These are phyloP conservation scores for Russula sp. DNA, from an alignment of 768 basidiomycete species.

Conservation along the genomic window DNA sequence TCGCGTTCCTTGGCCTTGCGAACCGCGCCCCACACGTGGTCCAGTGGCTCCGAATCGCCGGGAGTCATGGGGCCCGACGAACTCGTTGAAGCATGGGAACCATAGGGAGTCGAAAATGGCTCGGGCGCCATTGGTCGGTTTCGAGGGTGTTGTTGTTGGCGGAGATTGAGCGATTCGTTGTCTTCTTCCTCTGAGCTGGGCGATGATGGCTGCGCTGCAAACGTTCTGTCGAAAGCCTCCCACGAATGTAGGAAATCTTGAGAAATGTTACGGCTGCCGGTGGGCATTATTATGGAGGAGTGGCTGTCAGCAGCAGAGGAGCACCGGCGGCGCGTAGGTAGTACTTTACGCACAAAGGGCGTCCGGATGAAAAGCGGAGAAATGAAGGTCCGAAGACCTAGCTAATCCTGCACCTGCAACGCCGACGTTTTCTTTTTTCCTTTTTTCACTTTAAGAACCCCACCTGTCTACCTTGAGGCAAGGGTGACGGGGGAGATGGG, in stretches of 20 bases:
- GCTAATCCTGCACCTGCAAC: slow-evolving; percentile 9
- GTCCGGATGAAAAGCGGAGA: slow-evolving; percentile 29
- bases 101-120: slow-evolving; percentile 28
- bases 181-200: slow-evolving; percentile 18
- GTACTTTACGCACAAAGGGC: slow-evolving; percentile 29
- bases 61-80: slow-evolving; percentile 30
- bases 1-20: slow-evolving; percentile 61
- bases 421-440: slow-evolving; percentile 7
- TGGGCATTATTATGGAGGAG: slow-evolving; percentile 24
- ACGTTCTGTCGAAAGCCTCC: slow-evolving; percentile 31
- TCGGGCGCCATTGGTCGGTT: slow-evolving; percentile 32
- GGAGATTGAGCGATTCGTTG: slow-evolving; percentile 19
- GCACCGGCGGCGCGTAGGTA: slow-evolving; percentile 25
- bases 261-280: slow-evolving; percentile 22
- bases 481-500: slow-evolving; percentile 21
- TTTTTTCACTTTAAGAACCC: slow-evolving; percentile 20
- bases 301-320: slow-evolving; percentile 28
- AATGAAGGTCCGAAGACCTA: slow-evolving; percentile 31
- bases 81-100: slow-evolving; percentile 29
- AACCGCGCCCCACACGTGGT: slow-evolving; percentile 64
- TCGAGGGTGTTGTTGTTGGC: slow-evolving; percentile 8
- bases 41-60: slow-evolving; percentile 40
- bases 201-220: slow-evolving; percentile 29
- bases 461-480: slow-evolving; percentile 29
- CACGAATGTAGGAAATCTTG: slow-evolving; percentile 30